phyloP scores from a whole-genome alignment of 140 eudicot species.

The Ambrosia hybrid region DNA sequence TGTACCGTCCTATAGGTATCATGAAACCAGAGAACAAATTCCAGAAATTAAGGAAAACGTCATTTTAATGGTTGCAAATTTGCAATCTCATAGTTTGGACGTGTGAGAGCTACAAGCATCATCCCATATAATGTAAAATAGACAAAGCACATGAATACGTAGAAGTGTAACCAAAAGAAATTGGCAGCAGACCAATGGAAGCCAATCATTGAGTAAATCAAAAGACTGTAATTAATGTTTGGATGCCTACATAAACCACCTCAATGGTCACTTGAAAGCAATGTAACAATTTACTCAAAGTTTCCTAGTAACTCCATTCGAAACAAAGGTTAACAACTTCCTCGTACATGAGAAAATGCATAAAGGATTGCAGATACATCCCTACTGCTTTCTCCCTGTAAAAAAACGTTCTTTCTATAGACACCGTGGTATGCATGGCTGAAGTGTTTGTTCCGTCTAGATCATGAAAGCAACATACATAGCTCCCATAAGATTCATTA shows the following conservation, averaged over 20 bases:
- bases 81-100: constrained; percentile 62
- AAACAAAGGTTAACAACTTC: too few relatives aligned
- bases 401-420: constrained; percentile 58
- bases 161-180: constrained; percentile 66
- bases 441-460: constrained; percentile 67
- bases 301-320: too few relatives aligned
- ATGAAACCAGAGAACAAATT: constrained; percentile 82
- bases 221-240: constrained; percentile 53
- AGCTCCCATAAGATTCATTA: constrained; percentile 58
- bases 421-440: constrained; percentile 59
- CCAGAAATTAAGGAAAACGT: constrained; percentile 75
- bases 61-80: constrained; percentile 72
- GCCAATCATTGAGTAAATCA: constrained; percentile 76
- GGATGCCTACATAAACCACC: constrained; percentile 50
- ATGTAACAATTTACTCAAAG: not conserved
- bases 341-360: constrained; percentile 63
- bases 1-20: constrained; percentile 53
- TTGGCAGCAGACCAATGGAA: constrained; percentile 56
- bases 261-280: constrained; percentile 54
- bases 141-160: constrained; percentile 61
- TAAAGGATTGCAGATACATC: constrained; percentile 67
- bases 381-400: constrained; percentile 71
- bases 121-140: constrained; percentile 75
- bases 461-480: constrained; percentile 66
- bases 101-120: constrained; percentile 84